phyloP scores from a whole-genome alignment of 306 rosid species.

The Astragalus glycyphyllos region DNA sequence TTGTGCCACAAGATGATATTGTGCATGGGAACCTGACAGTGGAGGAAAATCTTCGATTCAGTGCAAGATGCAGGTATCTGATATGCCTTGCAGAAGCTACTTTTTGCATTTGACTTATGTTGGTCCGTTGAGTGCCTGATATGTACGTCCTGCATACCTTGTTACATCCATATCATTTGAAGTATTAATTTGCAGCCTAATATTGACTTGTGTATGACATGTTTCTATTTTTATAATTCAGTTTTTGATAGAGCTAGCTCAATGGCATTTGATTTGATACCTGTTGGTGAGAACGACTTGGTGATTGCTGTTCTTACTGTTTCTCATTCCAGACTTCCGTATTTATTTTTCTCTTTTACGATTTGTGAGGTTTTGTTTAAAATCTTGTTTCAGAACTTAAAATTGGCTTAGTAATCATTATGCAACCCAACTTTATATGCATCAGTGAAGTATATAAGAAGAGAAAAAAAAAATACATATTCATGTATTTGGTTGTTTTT shows the following conservation, averaged over 20 bases:
- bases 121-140: background rate
- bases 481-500: background rate
- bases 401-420: background rate
- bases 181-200: slow-evolving; percentile 9
- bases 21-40: slow-evolving; percentile 91
- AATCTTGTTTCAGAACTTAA: background rate
- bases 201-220: background rate
- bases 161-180: background rate
- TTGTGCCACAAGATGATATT: slow-evolving; percentile 91
- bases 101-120: background rate
- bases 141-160: background rate
- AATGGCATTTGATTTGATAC: background rate
- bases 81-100: slow-evolving; percentile 26
- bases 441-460: background rate
- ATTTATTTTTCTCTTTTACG: background rate
- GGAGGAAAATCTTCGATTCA: slow-evolving; percentile 88
- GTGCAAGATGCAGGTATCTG: slow-evolving; percentile 85
- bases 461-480: background rate
- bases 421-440: background rate
- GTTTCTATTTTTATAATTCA: slow-evolving; percentile 6
- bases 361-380: background rate
- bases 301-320: background rate
- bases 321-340: background rate
- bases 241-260: background rate
- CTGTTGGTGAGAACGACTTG: background rate